These are phyloP conservation scores for Sanguinoderma infundibulare DNA, from an alignment of 1,284 basidiomycete genomes.

Conservation along the genomic window DNA sequence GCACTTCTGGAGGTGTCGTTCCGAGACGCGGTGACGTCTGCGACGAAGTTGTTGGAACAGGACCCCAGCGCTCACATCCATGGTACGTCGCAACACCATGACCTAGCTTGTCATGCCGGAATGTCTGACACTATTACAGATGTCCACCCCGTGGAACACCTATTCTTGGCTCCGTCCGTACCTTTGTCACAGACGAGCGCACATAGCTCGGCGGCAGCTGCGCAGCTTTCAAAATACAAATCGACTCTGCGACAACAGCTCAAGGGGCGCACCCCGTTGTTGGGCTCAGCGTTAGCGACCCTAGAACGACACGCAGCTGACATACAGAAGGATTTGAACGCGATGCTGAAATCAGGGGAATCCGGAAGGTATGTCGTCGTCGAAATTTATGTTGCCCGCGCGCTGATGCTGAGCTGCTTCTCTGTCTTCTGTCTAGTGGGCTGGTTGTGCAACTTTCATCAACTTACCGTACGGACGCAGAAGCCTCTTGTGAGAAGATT, in stretches of 20 bases:
- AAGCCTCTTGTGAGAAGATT: conserved; percentile 46
- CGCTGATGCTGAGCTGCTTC: conserved; percentile 5
- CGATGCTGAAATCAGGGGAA: conserved; percentile 34
- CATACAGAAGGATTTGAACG: conserved; percentile 61
- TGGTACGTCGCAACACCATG: conserved; percentile 38
- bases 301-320: conserved; percentile 60
- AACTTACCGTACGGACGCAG: conserved; percentile 53
- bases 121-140: conserved; percentile 41
- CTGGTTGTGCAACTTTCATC: conserved; percentile 44
- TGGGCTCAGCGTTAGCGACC: conserved; percentile 58
- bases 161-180: conserved; percentile 58
- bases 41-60: conserved; percentile 37
- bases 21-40: conserved; percentile 41
- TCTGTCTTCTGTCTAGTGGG: conserved; percentile 38
- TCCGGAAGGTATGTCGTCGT: conserved; percentile 33
- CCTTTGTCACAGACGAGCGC: conserved; percentile 46
- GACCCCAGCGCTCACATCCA: conserved; percentile 28
- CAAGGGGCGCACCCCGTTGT: conserved; percentile 57
- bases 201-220: conserved; percentile 40
- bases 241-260: conserved; percentile 59
- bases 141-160: conserved; percentile 49
- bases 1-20: conserved; percentile 50
- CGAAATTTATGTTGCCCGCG: neutral
- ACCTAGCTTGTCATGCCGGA: neutral
- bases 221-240: conserved; percentile 63